A percentile compares a stretch with the other conserved stretches of the same genome.
Conservation (phyloP, 495 filamentous ascomycete genomes). For the Cenococcum geophilum region DNA sequence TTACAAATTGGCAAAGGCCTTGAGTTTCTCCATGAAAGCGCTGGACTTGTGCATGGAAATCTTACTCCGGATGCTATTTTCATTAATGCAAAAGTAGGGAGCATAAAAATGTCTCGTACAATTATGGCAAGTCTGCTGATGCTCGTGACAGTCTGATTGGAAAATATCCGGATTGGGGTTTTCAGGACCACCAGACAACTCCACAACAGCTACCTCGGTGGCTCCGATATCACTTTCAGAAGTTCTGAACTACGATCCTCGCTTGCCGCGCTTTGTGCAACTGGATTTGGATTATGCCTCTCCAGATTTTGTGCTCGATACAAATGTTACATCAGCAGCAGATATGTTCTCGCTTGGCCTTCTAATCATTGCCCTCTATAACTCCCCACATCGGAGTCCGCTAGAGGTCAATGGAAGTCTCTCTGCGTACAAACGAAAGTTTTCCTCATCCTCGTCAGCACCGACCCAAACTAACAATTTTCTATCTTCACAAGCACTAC, state of each 20-base stretch:
- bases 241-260: constrained; percentile 76
- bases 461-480: constrained; percentile 78
- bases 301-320: constrained; percentile 88
- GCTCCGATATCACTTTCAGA: constrained; percentile 74
- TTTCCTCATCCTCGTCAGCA: constrained; percentile 66
- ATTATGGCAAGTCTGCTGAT: constrained; percentile 13
- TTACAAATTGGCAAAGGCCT: constrained; percentile 89
- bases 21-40: constrained; percentile 95
- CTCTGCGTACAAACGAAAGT: constrained; percentile 73
- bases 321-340: constrained; percentile 66
- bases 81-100: constrained; percentile 77
- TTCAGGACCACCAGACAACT: constrained; percentile 66
- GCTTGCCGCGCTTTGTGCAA: constrained; percentile 76
- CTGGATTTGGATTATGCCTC: constrained; percentile 88
- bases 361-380: constrained; percentile 83
- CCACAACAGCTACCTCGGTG: constrained; percentile 61
- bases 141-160: constrained; percentile 73
- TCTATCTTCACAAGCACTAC: constrained; percentile 68
- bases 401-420: constrained; percentile 71
- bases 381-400: constrained; percentile 82
- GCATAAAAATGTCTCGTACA: constrained; percentile 17
- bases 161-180: constrained; percentile 94
- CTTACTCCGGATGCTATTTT: constrained; percentile 92
- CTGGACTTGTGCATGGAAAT: constrained; percentile 87
- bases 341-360: constrained; percentile 93